Evolutionary conservation across 2,329 filamentous ascomycete genomes (phyloP), one percentile per base, ranked within the genome.

Genomic region (Fusarium beomiforme): DNA sequence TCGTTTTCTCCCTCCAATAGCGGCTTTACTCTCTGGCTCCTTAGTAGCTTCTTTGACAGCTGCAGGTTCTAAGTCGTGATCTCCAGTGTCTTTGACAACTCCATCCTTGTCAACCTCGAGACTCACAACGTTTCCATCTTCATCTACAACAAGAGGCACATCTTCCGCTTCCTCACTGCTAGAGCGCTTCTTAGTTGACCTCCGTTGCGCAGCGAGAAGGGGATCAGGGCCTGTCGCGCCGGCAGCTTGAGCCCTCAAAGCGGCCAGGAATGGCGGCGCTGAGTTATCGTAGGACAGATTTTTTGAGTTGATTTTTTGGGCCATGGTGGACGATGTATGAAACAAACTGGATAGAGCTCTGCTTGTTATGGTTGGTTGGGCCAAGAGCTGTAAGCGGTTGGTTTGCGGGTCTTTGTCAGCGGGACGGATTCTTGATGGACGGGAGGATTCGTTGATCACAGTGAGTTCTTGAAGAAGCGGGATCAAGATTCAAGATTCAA

Each of bases 161-260:
- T 95, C 93, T 73, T 95, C 93, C 16, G 91, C 92, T 66, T 94
- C 90, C 42, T 91, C 90, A 72, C 91, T 90, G 64, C 83, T 88
- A 19, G 87, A 88, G 37, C 85, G 86, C 81, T 83, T 87, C 81
- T 84, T 87, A 63, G 76, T 80, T 51, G 85, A 82, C n/a, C 87
- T 82, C 4, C 86, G 81, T 21, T 83, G 83, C 9, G 81, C 83
- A 3, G 86, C 83, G 39, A 88, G 81, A 43, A 88, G 81, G 8
- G 86, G 85, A 60, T 89, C 86, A 73, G 88, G 83, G 39, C 86
- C 81, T 80, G 84, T 77, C 84, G 79, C 76, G 80, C 81, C 79
- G 78, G 85, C 77, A 82, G 80, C 77, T 79, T 89, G 81, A 72
- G 87, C 84, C 82, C 86, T 85, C 26, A 90, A 83, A 21, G 83